Evolutionary conservation across 345 rosid genomes (phyloP), one percentile per base, ranked within the genome.

Genomic region (Murraya koenigii): DNA sequence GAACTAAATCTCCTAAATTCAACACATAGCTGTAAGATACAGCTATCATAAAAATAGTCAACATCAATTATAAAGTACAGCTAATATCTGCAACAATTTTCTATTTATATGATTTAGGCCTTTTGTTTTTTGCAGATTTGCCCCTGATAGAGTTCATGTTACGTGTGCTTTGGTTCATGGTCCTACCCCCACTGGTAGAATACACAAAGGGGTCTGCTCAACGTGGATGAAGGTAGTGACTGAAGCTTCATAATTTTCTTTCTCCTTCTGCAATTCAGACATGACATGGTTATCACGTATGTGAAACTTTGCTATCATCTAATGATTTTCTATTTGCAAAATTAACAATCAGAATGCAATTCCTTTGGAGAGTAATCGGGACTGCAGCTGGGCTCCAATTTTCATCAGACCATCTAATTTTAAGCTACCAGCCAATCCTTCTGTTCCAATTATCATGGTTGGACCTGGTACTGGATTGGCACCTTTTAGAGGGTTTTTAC

Each of bases 121-220:
- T 65, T 71, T 52, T 28, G 8, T 74, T 19, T 13, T 74, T 19
- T 6, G 72, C 89, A 96, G 99, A 86, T 87, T 91, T 91, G 91
- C 90, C 39, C 91, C 93, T 33, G 80, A 90, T 26, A 94, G 90
- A 80, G 93, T 96, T 83, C 98, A 96, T 66, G 98, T 94, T 36
- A 94, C 99, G n/a, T 96, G 99, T 90, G 97, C 98, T 7, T 79
- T 96, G 67, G 98, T 96, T 78, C 76, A 85, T 84, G 99, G 93
- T 79, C 92, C 90, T 78, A 94, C 88, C 70, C 91, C 94, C 74
- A 86, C 93, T 0, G 97, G 97, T 75, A 91, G 98, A 75, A 82
- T 91, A 72, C 99, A 95, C 80, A 92, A 89, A 75, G 99, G 98
- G 80, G 89, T 95, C 32, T 95, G 99, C 86, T 97, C 98, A 23